Percentiles rank a stretch among this genome's conserved stretches.
Conservation (phyloP, 1,284 basidiomycete genomes). For the Veloporphyrellus conicus region DNA sequence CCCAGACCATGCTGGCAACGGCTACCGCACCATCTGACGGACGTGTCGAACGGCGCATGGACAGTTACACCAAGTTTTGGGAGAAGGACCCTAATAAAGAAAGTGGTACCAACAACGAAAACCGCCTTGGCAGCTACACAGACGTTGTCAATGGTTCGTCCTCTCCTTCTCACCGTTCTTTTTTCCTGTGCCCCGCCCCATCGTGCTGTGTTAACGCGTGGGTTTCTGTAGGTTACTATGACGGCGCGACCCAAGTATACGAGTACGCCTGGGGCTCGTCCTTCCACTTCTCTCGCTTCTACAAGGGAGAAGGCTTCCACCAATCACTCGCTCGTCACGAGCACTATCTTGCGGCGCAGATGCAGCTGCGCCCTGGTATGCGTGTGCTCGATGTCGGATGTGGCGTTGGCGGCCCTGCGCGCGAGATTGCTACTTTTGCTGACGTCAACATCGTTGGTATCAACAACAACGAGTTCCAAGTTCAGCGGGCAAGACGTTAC, state of each 20-base stretch:
- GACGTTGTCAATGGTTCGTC: conserved; percentile 88
- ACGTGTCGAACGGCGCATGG: conserved; percentile 78
- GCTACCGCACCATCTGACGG: conserved; percentile 49
- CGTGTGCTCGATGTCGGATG: conserved; percentile 97
- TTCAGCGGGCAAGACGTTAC: conserved; percentile 81
- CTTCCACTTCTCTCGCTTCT: conserved; percentile 99
- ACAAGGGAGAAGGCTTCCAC: conserved; percentile 88
- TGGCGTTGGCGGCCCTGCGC: conserved; percentile 94
- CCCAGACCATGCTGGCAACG: conserved; percentile 7
- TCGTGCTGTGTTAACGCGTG: not conserved
- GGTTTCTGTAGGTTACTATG: conserved; percentile 75
- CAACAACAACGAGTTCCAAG: conserved; percentile 98
- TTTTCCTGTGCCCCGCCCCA: not conserved
- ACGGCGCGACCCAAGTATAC: conserved; percentile 94
- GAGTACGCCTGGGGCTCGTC: conserved; percentile 93
- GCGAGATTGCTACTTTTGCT: conserved; percentile 90
- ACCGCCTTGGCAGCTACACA: conserved; percentile 81
- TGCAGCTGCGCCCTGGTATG: conserved; percentile 84
- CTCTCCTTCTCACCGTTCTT: not conserved
- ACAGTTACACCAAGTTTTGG: conserved; percentile 94
- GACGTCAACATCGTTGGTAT: conserved; percentile 85
- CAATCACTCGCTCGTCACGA: conserved; percentile 91
- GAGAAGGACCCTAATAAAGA: conserved; percentile 81
- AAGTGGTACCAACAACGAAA: conserved; percentile 61
- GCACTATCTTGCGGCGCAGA: conserved; percentile 91